Percentiles rank a stretch among this genome's conserved stretches.
phyloP scores from a whole-genome alignment of 192 early-diverging fungal species.

The Dissophora globulifera region DNA sequence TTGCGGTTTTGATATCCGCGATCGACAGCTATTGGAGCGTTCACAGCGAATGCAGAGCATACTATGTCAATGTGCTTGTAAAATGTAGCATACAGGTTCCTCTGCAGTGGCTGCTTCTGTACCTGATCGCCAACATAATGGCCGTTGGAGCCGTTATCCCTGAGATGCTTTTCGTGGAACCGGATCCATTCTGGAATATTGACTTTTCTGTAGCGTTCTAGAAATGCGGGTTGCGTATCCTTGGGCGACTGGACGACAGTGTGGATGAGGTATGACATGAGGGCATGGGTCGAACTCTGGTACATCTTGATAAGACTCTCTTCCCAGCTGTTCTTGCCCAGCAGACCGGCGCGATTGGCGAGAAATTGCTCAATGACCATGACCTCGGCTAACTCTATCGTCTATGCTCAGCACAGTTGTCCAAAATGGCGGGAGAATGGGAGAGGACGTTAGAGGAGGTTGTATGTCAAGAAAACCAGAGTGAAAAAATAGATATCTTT shows the following conservation, averaged over 20 bases:
- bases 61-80: too few relatives aligned
- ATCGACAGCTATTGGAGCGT: slow-evolving; percentile 28
- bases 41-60: too few relatives aligned
- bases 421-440: too few relatives aligned
- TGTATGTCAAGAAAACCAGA: neutral
- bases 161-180: slow-evolving; percentile 19
- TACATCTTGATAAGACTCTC: slow-evolving; percentile 36
- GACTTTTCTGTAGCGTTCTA: slow-evolving; percentile 20
- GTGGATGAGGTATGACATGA: slow-evolving; percentile 22
- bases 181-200: neutral
- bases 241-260: slow-evolving; percentile 18
- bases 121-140: slow-evolving; percentile 35
- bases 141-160: slow-evolving; percentile 34
- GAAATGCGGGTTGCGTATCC: slow-evolving; percentile 11
- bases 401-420: too few relatives aligned
- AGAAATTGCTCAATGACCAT: slow-evolving; percentile 21
- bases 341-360: slow-evolving; percentile 1
- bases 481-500: neutral
- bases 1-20: slow-evolving; percentile 43
- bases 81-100: too few relatives aligned
- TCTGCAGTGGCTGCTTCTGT: too few relatives aligned
- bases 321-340: slow-evolving; percentile 35
- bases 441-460: neutral
- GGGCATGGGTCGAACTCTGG: slow-evolving; percentile 23
- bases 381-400: slow-evolving; percentile 39